Percentiles rank a stretch among this genome's conserved stretches.
Conservation (phyloP, 305 asterid genomes). For the Fraxinus dipetala region DNA sequence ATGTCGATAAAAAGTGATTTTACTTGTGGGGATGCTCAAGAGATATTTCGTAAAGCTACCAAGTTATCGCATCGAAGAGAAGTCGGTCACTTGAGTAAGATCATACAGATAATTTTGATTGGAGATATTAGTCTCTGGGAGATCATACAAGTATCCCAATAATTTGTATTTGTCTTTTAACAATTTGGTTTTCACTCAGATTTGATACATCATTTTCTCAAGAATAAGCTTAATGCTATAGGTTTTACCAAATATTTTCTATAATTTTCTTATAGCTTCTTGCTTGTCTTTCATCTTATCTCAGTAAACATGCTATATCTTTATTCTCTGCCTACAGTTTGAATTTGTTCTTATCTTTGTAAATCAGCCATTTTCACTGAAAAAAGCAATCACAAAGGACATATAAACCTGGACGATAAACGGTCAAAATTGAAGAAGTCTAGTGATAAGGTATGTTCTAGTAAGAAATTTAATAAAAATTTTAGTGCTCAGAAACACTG, state of each 20-base stretch:
- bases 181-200: neutral
- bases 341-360: conserved; percentile 19
- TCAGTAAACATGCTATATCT: neutral
- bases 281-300: conserved; percentile 8
- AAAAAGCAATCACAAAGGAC: conserved; percentile 38
- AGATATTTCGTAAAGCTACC: neutral
- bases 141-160: neutral
- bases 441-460: conserved; percentile 41
- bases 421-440: conserved; percentile 26
- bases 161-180: conserved; percentile 2
- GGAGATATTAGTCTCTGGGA: neutral
- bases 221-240: neutral
- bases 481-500: neutral
- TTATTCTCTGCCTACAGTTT: conserved; percentile 14
- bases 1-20: too few species aligned
- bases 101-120: neutral
- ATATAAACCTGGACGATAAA: conserved; percentile 24
- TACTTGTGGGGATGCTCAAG: neutral
- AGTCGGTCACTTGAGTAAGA: neutral
- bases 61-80: neutral
- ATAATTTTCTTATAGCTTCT: neutral
- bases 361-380: conserved; percentile 45
- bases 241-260: neutral
- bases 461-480: conserved; percentile 9
- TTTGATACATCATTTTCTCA: conserved; percentile 4